Base-by-base conservation (phyloP, 2,329 filamentous ascomycete genomes). In the Fusarium dlaminii region DNA sequence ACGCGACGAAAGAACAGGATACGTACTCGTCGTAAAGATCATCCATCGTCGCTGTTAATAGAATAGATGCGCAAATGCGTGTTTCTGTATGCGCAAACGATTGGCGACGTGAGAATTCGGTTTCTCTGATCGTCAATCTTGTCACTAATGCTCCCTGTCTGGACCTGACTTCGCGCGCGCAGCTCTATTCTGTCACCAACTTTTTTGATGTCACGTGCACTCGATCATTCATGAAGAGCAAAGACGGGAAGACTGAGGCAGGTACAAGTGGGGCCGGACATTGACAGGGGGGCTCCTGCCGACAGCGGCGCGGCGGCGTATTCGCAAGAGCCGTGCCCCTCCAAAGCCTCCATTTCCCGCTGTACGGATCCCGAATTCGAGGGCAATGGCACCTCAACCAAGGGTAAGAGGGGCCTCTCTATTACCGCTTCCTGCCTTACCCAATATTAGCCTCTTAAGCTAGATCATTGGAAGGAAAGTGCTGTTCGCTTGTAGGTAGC, bases 21-120 rank as follows among this genome's bases (percentile, higher is more conserved):
- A 72, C 74, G 22, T 64, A 97, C 94, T 98, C 96, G 86, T 98
- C 96, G 83, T 98, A 98, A 78, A 98, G 91, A 84, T 98, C 95
- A 87, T 98, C 95, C 95, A 98, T 96, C 79, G 78, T 82, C 71
- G 42, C 58, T 29, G 61, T 55, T 32, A 55, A 43, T 52, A 29
- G 22, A 67, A 39, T 55, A 59, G 29, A 61, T 56, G 70, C 72
- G 67, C 74, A 74, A 60, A 18, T 46, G 29, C n/a, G 34, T 65
- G 37, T 46, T 66, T 63, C 22, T 68, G 39, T 55, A 62, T 76
- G 68, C 66, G 72, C 67, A 64, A 66, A 49, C 32, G 30, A 63
- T 66, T 66, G 57, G 71, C 66, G 72, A 75, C 62, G 65, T 46
- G 62, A 71, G 48, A 72, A 69, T 70, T 39, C 42, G 66, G 69